These are phyloP conservation scores for Sindora glabra DNA, from an alignment of 306 rosid species.

Conservation along the genomic window DNA sequence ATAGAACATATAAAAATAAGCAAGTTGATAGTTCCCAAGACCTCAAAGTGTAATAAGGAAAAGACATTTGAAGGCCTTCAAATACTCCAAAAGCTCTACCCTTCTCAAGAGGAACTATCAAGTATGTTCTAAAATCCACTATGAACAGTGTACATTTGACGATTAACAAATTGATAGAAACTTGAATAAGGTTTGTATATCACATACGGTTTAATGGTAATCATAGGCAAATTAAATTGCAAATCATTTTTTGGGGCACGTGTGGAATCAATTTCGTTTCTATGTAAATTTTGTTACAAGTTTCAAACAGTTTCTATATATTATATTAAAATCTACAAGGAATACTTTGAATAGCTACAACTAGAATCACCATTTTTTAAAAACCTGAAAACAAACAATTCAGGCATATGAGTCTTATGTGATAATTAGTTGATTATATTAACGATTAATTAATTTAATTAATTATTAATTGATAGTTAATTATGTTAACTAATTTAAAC, in stretches of 20 bases:
- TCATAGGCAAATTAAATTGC: background rate
- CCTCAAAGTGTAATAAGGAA: background rate
- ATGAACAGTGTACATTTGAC: background rate
- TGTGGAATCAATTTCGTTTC: too few species aligned
- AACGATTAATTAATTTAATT: too few species aligned
- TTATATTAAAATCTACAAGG: background rate
- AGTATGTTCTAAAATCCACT: background rate
- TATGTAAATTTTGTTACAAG: background rate
- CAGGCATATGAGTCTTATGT: too few species aligned
- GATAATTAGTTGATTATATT: too few species aligned
- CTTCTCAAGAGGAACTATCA: background rate
- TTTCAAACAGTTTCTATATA: background rate
- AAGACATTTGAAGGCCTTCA: background rate
- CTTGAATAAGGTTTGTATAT: background rate
- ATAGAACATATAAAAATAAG: background rate
- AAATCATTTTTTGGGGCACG: background rate
- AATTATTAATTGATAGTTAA: too few species aligned
- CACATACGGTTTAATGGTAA: background rate
- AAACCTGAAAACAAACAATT: too few species aligned
- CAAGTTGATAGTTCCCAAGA: too few species aligned
- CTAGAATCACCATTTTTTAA: background rate
- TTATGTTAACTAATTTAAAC: too few species aligned
- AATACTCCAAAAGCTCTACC: background rate
- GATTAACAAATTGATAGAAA: constrained; percentile 4
- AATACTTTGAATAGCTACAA: background rate